Percentiles rank a stretch among this genome's conserved stretches.
Conservation (phyloP, 2,329 filamentous ascomycete species). For the Nothophaeocryptopus gaeumannii region DNA sequence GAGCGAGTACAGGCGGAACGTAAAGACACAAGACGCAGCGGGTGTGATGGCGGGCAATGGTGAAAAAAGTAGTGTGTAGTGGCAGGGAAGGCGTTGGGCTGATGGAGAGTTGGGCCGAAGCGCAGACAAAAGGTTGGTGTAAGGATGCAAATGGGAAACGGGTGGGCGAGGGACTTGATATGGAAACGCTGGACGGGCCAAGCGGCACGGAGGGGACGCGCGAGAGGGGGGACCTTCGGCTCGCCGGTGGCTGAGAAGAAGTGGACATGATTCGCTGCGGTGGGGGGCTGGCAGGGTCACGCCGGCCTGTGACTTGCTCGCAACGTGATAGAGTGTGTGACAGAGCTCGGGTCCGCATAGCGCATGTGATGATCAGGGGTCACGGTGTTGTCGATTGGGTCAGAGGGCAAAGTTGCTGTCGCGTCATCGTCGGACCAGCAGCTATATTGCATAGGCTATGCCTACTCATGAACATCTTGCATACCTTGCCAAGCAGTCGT, state of each 20-base stretch:
- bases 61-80: conserved; percentile 2
- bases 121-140: conserved; percentile 16
- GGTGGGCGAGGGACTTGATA: conserved; percentile 11
- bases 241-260: conserved; percentile 4
- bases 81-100: conserved; percentile 11
- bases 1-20: too few relatives aligned
- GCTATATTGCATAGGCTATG: too few relatives aligned
- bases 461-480: too few relatives aligned
- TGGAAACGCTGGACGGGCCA: conserved; percentile 3
- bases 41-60: not conserved
- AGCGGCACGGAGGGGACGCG: conserved; percentile 1
- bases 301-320: too few relatives aligned
- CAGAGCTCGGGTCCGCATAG: too few relatives aligned
- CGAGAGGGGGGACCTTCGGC: conserved; percentile 8
- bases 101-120: conserved; percentile 17
- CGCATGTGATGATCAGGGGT: conserved; percentile 6
- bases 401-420: too few relatives aligned
- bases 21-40: too few relatives aligned
- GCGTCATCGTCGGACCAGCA: too few relatives aligned
- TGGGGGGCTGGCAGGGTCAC: too few relatives aligned
- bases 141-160: not conserved
- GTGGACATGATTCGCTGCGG: conserved; percentile 6
- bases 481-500: too few relatives aligned
- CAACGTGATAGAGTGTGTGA: not conserved
- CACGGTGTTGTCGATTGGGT: too few relatives aligned